phyloP scores from a whole-genome alignment of 768 basidiomycete species.

The Hygrocybe punicea region DNA sequence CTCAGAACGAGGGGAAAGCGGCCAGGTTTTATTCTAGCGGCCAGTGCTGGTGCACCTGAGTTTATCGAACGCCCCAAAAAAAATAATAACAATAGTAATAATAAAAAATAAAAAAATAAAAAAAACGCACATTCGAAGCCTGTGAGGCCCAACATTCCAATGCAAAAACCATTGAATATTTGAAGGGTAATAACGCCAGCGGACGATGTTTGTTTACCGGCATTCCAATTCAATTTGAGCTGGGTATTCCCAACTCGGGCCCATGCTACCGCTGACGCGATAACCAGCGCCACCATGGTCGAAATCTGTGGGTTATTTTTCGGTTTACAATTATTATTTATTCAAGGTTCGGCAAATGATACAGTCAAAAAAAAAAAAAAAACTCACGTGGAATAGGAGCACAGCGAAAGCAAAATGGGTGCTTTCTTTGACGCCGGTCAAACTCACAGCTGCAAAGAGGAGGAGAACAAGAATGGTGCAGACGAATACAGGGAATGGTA shows the following conservation, averaged over 20 bases:
- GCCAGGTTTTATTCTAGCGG: conserved; percentile 55
- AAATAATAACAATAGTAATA: neutral
- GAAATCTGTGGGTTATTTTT: conserved; percentile 39
- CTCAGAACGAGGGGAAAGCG: conserved; percentile 58
- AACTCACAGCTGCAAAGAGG: conserved; percentile 51
- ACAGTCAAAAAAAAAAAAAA: neutral
- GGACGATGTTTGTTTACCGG: conserved; percentile 30
- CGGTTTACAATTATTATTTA: conserved; percentile 10
- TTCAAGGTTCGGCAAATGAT: too few species aligned
- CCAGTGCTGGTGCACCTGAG: conserved; percentile 64
- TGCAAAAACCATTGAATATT: conserved; percentile 63
- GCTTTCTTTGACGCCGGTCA: conserved; percentile 60
- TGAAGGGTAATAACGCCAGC: conserved; percentile 38
- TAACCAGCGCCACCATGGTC: conserved; percentile 54
- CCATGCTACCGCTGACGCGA: conserved; percentile 53
- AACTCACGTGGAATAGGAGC: conserved; percentile 56
- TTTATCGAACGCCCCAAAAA: neutral
- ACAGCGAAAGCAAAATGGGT: conserved; percentile 57
- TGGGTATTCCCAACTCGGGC: conserved; percentile 44
- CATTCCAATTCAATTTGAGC: conserved; percentile 54
- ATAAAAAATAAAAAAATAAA: neutral
- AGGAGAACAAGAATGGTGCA: conserved; percentile 53
- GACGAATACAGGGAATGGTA: conserved; percentile 56
- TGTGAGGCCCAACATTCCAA: conserved; percentile 70
- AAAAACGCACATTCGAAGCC: conserved; percentile 58